Conservation (phyloP, 23 red algal genomes). For the Gracilariopsis chorda region DNA sequence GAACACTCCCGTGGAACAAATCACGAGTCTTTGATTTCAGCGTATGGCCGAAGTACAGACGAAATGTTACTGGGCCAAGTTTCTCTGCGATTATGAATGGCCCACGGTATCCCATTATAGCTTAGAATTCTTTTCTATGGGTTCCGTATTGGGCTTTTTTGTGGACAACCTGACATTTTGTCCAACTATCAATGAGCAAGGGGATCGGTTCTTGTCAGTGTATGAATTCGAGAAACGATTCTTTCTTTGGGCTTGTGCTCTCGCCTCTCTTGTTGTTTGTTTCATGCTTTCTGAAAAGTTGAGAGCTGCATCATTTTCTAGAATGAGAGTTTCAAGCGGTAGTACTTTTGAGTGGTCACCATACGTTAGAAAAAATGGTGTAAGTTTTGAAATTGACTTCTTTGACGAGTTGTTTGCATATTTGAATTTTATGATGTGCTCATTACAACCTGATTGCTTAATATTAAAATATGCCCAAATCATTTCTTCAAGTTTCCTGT, state of each 20-base stretch:
- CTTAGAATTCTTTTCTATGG: background rate
- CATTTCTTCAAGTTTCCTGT: constrained; percentile 21
- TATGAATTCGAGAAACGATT: background rate
- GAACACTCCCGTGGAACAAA: background rate
- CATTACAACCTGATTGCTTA: constrained; percentile 11
- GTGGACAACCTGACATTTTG: background rate
- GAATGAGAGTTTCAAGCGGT: background rate
- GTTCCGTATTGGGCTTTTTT: background rate
- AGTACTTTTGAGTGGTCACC: background rate
- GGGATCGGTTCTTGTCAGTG: background rate
- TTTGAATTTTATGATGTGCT: background rate
- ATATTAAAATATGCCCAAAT: background rate
- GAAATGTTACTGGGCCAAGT: background rate
- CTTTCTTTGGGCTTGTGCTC: background rate
- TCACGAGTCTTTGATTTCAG: background rate
- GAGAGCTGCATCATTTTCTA: background rate
- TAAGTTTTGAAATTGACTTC: background rate
- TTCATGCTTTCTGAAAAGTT: background rate
- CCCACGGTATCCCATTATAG: background rate
- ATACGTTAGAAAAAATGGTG: constrained; percentile 21
- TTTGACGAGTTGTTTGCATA: background rate
- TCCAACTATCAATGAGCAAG: background rate
- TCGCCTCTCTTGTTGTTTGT: background rate
- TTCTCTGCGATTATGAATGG: constrained; percentile 5
- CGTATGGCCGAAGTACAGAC: background rate